Conservation (phyloP, 2,329 filamentous ascomycete species). For the Paraconiothyrium sp. region DNA sequence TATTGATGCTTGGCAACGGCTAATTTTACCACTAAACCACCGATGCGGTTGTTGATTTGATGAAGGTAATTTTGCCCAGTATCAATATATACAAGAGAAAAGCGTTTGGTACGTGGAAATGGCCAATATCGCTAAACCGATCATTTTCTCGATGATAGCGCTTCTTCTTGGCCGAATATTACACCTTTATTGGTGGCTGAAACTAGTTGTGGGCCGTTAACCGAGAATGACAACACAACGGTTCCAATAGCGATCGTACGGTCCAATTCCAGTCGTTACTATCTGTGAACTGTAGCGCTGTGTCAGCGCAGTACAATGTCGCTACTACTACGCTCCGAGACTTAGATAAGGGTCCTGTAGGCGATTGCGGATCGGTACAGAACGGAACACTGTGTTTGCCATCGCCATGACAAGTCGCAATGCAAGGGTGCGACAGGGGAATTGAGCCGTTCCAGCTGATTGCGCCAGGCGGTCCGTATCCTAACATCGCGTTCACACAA, state of each 20-base stretch:
- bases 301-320: conserved; percentile 9
- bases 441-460: conserved; percentile 8
- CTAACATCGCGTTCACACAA: conserved; percentile 2
- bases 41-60: not conserved
- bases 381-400: conserved; percentile 3
- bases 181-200: too few relatives aligned
- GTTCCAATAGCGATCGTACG: not conserved
- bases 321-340: conserved; percentile 11
- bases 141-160: too few relatives aligned
- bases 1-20: not conserved
- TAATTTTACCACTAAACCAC: conserved; percentile 6
- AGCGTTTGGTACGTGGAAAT: too few relatives aligned
- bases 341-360: conserved; percentile 6
- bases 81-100: too few relatives aligned
- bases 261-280: not conserved
- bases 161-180: too few relatives aligned
- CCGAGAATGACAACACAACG: too few relatives aligned
- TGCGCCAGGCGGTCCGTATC: conserved; percentile 1
- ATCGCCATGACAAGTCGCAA: not conserved
- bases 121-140: too few relatives aligned
- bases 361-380: not conserved
- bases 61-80: too few relatives aligned
- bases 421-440: conserved; percentile 1
- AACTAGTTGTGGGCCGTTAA: too few relatives aligned
- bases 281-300: conserved; percentile 3